phyloP scores from a whole-genome alignment of 805 yeast species.

The Alloascoidea africana region DNA sequence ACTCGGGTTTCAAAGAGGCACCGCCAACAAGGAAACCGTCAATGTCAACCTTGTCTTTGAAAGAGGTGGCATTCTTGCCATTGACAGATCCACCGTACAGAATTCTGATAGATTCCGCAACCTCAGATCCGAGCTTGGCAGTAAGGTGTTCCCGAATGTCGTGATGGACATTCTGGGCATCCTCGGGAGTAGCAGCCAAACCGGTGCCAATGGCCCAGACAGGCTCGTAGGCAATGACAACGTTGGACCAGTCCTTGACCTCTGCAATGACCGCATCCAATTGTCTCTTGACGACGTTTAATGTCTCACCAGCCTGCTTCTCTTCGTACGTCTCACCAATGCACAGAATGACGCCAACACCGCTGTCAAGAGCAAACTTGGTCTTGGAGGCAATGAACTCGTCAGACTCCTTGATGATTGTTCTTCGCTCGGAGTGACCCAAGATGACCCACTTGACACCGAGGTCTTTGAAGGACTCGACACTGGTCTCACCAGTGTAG shows the following conservation, averaged over 20 bases:
- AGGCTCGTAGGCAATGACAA: conserved; percentile 97
- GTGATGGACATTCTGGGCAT: conserved; percentile 92
- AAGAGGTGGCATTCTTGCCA: conserved; percentile 81
- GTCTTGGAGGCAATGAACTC: conserved; percentile 89
- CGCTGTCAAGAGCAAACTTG: conserved; percentile 82
- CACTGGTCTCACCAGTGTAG: conserved; percentile 93
- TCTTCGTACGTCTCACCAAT: conserved; percentile 96
- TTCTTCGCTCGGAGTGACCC: conserved; percentile 98
- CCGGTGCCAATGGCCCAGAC: conserved; percentile 99
- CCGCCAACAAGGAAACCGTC: conserved; percentile 99
- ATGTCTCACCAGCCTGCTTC: conserved; percentile 78
- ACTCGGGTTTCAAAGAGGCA: conserved; percentile 97
- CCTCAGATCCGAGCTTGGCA: conserved; percentile 59
- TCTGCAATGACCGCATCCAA: conserved; percentile 73
- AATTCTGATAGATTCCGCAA: conserved; percentile 73
- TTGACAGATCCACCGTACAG: conserved; percentile 98
- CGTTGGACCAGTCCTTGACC: conserved; percentile 76
- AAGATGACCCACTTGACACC: conserved; percentile 91
- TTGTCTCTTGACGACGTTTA: conserved; percentile 80
- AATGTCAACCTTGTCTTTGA: conserved; percentile 85
- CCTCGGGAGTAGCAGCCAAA: conserved; percentile 95
- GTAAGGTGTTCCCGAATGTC: conserved; percentile 74
- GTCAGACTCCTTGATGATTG: conserved; percentile 79
- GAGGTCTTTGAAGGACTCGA: conserved; percentile 75
- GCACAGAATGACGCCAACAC: conserved; percentile 86